These are phyloP conservation scores for Sporothrix sp. DNA, from an alignment of 2,329 filamentous ascomycete genomes.

Conservation along the genomic window DNA sequence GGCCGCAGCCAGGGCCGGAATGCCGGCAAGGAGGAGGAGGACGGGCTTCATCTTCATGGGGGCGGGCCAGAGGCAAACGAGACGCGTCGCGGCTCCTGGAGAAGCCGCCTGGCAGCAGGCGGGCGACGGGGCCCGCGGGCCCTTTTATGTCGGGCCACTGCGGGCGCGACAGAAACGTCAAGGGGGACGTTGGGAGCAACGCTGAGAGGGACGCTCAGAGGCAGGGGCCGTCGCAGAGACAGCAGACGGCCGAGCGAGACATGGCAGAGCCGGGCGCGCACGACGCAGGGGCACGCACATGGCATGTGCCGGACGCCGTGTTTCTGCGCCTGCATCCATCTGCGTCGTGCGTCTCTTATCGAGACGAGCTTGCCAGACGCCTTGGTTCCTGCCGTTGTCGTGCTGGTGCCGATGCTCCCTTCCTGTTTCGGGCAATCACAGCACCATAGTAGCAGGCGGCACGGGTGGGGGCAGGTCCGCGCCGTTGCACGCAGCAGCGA, in stretches of 20 bases:
- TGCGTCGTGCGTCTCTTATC: neutral
- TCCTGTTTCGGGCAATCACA: constrained; percentile 6
- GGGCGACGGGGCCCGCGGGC: neutral
- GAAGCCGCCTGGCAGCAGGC: neutral
- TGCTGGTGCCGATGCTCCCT: too few species aligned
- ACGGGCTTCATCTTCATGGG: neutral
- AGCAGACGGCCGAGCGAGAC: too few species aligned
- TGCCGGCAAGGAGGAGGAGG: neutral
- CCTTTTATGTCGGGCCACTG: too few species aligned
- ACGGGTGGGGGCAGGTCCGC: neutral
- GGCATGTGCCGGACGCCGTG: too few species aligned
- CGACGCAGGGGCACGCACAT: too few species aligned
- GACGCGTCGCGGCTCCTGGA: too few species aligned
- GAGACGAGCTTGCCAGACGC: neutral
- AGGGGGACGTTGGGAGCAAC: too few species aligned
- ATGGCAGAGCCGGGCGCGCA: too few species aligned
- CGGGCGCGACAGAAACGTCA: too few species aligned
- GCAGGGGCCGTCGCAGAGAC: too few species aligned
- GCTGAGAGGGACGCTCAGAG: too few species aligned
- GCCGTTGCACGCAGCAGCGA: constrained; percentile 2
- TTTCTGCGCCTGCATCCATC: too few species aligned
- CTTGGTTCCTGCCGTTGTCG: neutral
- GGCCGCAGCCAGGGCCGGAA: neutral
- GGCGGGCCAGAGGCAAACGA: neutral
- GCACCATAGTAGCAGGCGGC: neutral